Evolutionary conservation across 177 flowering plant genomes (phyloP), one percentile per base, ranked within the genome.

Genomic region (Vitis hybrid): DNA sequence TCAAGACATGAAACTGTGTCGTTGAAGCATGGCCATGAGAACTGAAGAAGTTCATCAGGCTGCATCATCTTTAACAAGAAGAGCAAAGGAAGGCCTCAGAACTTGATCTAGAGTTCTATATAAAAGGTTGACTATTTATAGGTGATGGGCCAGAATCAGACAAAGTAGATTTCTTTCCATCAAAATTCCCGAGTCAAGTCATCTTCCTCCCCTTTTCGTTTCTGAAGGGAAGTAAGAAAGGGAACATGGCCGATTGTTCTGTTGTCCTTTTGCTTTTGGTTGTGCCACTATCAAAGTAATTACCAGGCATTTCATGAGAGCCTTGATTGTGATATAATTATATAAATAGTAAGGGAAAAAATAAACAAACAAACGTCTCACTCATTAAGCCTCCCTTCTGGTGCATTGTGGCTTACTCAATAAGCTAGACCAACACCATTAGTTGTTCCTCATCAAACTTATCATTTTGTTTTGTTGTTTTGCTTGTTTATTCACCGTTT

Each of bases 11-110:
- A 45, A 64, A 17, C 52, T 5, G 50, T 10, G n/a, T 12, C 21
- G 14, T 49, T 48, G 55, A 64, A 49, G 66, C 66, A 64, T 64
- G 52, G 66, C 66, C 55, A 49, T 64, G 66, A 50, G 55, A 64
- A 18, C 32, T 64, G 55, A 49, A 48, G 17, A 48, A 64, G 52
- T n/a, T 64, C 66, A 49, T 40, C 45, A 40, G 66, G 55, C 32
- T 64, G 55, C 30, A 64, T 64, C 66, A 64, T 64, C 14, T 64
- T 64, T 48, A 7, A 11, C 14, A 59, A 6, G 55, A 40, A 40
- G 45, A 40, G 56, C 5, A n/a, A 19, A 64, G 26, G 21, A 48
- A 10, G 55, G 55, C 11, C 11, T 17, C 1, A 2, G 3, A 30
- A 62, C 11, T 7, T 12, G 12, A 12, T 32, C 21, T 62, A 14